These are phyloP conservation scores for Mycena galericulata DNA, from an alignment of 768 basidiomycete genomes.

Conservation along the genomic window DNA sequence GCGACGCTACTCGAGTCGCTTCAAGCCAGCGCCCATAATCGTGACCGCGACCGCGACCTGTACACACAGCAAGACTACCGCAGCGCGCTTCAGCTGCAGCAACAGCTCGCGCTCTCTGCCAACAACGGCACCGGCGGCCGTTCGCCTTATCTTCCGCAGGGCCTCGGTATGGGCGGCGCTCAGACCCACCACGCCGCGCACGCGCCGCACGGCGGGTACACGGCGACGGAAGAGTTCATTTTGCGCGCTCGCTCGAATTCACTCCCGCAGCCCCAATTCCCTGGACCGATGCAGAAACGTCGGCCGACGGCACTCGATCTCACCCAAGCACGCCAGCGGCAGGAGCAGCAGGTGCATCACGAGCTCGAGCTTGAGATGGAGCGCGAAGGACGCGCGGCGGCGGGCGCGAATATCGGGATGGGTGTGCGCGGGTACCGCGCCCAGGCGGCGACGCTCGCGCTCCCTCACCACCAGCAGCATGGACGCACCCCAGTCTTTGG, in stretches of 20 bases:
- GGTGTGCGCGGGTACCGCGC: constrained; percentile 58
- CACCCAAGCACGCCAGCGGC: constrained; percentile 36
- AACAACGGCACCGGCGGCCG: constrained; percentile 22
- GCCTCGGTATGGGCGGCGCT: constrained; percentile 28
- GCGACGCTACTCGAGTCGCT: constrained; percentile 52
- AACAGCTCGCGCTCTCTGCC: too few species aligned
- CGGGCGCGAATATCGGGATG: constrained; percentile 48
- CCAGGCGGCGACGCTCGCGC: constrained; percentile 49
- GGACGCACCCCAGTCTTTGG: constrained; percentile 37
- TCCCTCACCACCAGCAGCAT: constrained; percentile 40
- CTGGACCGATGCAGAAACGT: too few species aligned
- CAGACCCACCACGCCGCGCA: constrained; percentile 24
- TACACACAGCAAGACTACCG: constrained; percentile 29
- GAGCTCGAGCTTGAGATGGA: too few species aligned
- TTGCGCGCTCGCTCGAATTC: constrained; percentile 65
- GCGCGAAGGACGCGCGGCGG: too few species aligned
- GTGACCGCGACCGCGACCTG: constrained; percentile 16
- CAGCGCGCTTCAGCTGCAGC: constrained; percentile 23
- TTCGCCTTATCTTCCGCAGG: constrained; percentile 19
- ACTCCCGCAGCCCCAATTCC: too few species aligned
- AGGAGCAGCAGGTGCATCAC: constrained; percentile 12
- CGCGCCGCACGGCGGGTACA: constrained; percentile 68
- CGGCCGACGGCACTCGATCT: constrained; percentile 53
- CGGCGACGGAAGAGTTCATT: constrained; percentile 75
- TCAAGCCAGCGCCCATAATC: constrained; percentile 22